Evolutionary conservation across 2,329 filamentous ascomycete species (phyloP).

Genomic region (Xylaria sp.): DNA sequence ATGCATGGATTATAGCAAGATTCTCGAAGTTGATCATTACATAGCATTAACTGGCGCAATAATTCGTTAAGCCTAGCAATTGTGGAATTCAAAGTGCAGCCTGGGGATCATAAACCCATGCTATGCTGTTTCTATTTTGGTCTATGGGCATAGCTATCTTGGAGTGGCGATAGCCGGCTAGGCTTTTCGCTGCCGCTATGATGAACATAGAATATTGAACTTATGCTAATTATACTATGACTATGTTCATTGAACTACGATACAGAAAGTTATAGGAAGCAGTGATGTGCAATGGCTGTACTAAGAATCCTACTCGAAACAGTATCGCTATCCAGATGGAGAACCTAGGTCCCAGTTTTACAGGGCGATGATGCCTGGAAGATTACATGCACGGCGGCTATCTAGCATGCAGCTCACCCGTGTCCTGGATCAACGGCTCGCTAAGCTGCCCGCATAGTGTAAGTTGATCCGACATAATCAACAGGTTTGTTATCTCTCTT

Average conservation of each 20-base stretch:
- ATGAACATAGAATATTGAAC: background rate
- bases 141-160: background rate
- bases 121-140: slow-evolving; percentile 5
- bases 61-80: background rate
- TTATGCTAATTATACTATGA: background rate
- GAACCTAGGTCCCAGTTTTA: background rate
- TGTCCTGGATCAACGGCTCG: slow-evolving; percentile 9
- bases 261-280: background rate
- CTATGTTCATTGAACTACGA: background rate
- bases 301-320: background rate
- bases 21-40: background rate
- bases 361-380: background rate
- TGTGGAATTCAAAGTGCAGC: background rate
- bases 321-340: background rate
- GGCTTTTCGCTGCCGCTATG: background rate
- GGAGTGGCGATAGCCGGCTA: background rate
- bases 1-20: background rate
- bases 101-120: background rate
- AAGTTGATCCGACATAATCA: background rate
- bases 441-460: background rate
- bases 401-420: background rate
- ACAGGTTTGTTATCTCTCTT: background rate
- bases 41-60: background rate
- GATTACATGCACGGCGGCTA: slow-evolving; percentile 11
- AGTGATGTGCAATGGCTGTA: background rate